A percentile compares a stretch with the other conserved stretches of the same genome.
Evolutionary conservation across 805 yeast genomes (phyloP).

Genomic region (Aciculoconidium aculeatum): DNA sequence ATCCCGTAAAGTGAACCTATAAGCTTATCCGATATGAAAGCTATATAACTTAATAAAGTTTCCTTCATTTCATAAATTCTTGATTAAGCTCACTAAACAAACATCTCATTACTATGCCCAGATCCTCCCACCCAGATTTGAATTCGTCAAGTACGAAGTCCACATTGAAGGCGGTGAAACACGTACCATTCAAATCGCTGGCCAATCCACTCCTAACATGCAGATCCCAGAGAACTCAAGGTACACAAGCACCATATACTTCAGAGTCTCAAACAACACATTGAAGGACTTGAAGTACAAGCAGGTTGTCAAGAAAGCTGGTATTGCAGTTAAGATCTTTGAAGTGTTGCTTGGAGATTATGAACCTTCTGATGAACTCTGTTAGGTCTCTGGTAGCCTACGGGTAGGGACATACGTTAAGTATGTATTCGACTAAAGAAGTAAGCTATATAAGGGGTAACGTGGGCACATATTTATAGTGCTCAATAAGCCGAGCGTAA

Average conservation of each 20-base stretch:
- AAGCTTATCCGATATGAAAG: no score
- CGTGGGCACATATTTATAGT: no score
- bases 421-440: no score
- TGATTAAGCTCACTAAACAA: no score
- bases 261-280: slow-evolving; percentile 23
- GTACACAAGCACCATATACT: slow-evolving; percentile 27
- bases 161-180: slow-evolving; percentile 24
- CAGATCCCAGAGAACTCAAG: slow-evolving; percentile 33
- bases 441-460: no score
- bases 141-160: slow-evolving; percentile 25
- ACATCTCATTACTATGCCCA: no score
- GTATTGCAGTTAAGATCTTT: slow-evolving; percentile 26
- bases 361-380: slow-evolving; percentile 30
- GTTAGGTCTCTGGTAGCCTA: no score
- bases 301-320: slow-evolving; percentile 31
- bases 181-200: slow-evolving; percentile 21
- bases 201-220: slow-evolving; percentile 17
- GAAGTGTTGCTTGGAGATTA: slow-evolving; percentile 25
- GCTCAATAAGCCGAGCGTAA: no score
- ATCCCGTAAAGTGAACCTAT: no score
- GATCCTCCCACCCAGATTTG: slow-evolving; percentile 26
- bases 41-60: no score
- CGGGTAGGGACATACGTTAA: no score
- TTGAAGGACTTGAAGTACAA: slow-evolving; percentile 28
- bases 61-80: no score